phyloP scores from a whole-genome alignment of 2,329 filamentous ascomycete genomes.

The Tolypocladium nubicola region DNA sequence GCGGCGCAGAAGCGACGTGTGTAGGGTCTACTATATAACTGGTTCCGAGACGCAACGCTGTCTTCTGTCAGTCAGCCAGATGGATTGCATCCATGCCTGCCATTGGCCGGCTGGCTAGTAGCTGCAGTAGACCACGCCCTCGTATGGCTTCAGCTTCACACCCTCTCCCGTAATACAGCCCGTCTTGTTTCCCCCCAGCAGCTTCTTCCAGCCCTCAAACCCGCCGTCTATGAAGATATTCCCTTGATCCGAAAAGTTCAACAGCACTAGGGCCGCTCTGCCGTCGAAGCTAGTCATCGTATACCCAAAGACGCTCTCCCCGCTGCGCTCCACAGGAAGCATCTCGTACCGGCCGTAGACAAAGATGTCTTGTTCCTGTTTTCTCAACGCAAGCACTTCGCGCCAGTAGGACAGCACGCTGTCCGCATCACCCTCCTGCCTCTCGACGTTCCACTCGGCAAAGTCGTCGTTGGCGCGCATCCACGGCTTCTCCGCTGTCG shows the following conservation, averaged over 20 bases:
- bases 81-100: too few relatives aligned
- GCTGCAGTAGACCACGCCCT: background rate
- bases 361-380: slow-evolving; percentile 10
- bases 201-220: background rate
- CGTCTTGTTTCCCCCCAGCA: background rate
- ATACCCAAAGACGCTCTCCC: slow-evolving; percentile 10
- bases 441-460: slow-evolving; percentile 7
- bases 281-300: slow-evolving; percentile 10
- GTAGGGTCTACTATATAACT: too few relatives aligned
- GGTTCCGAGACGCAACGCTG: too few relatives aligned
- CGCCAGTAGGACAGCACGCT: slow-evolving; percentile 12
- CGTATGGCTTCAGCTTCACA: background rate
- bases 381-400: slow-evolving; percentile 6
- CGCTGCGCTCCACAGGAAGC: slow-evolving; percentile 2
- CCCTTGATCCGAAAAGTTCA: slow-evolving; percentile 4
- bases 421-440: slow-evolving; percentile 3
- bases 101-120: background rate
- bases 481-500: slow-evolving; percentile 12
- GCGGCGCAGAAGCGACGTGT: too few relatives aligned
- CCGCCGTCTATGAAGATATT: background rate
- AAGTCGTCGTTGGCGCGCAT: slow-evolving; percentile 16
- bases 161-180: background rate
- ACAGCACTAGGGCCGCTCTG: slow-evolving; percentile 8
- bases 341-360: slow-evolving; percentile 8
- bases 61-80: too few relatives aligned